These are phyloP conservation scores for Oldenlandia corymbosa DNA, from an alignment of 257 asterid genomes.

Conservation along the genomic window DNA sequence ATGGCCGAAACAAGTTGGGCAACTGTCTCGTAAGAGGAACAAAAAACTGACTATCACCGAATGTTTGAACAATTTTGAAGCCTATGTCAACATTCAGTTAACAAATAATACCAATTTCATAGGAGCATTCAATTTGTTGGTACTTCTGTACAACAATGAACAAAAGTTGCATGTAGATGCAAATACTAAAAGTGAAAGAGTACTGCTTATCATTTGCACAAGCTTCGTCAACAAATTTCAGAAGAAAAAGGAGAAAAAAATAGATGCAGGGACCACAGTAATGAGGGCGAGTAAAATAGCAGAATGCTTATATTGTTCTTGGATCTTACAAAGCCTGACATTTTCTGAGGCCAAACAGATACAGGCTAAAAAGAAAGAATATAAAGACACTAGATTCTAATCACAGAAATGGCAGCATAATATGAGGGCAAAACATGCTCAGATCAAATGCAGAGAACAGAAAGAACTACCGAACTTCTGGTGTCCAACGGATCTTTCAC, in stretches of 20 bases:
- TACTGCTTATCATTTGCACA: neutral
- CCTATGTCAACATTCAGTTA: neutral
- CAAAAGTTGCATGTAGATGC: neutral
- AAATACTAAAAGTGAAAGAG: neutral
- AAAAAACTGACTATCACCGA: neutral
- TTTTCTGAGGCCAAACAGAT: no score
- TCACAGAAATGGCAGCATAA: neutral
- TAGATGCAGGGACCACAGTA: neutral
- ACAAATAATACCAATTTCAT: neutral
- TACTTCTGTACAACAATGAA: neutral
- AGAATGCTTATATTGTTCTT: no score
- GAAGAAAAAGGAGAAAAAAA: no score
- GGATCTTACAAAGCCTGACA: neutral
- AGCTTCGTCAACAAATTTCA: neutral
- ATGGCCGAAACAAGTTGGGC: neutral
- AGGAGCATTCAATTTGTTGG: neutral
- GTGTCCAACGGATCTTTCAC: neutral
- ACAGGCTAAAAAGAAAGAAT: no score
- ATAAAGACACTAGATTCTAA: neutral
- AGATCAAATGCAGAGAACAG: neutral
- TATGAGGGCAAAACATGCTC: neutral
- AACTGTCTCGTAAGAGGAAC: neutral
- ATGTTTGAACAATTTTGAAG: neutral
- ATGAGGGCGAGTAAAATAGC: neutral
- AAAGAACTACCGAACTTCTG: neutral